Base-by-base conservation (phyloP, 148 eudicot species). In the Simmondsia chinensis region DNA sequence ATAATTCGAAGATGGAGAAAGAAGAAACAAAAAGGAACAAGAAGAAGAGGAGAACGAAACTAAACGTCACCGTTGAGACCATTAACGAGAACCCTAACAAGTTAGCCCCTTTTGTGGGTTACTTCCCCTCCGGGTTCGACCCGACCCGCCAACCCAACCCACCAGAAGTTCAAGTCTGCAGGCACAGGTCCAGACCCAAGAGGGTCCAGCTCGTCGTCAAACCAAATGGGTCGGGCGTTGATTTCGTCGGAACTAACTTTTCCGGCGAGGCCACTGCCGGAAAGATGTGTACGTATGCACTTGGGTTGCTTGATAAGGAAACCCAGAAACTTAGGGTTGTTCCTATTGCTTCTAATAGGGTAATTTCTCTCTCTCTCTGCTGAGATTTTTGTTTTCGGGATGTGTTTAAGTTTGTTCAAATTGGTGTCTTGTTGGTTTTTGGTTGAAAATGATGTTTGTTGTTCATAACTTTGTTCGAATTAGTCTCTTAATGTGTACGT, bases 261-360 rank as follows among this genome's bases (percentile, higher is more conserved):
- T 44, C 66, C 9, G 82, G 88, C 23, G 96, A 87, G 52, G 80
- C 77, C 2, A 62, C 79, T 16, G 63, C 65, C 22, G 81, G 78
- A 10, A 80, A 61, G 62, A 24, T 76, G 39, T 79, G 91, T 22
- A 64, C 63, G 27, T 77, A 68, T 28, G 81, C 75, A 27, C 70
- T 91, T 33, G 86, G 75, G 0, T 55, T 79, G 4, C 65, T 91
- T 31, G 79, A 85, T 68, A 82, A 79, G 52, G 44, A 52, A 2
- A 56, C 77, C 31, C 59, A 55, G 15, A 59, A 65, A 12, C 61
- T 86, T 31, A 79, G 50, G 57, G 59, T 91, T 57, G 68, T 76
- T 20, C 95, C 87, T 0, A 58, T 89, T 56, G 73, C 69, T 35
- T 45, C 84, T 29, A 75, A 82, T 28, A 84, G 73, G 95, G 97